phyloP scores from a whole-genome alignment of 331 rosid genomes.

The Spiraea crenata region DNA sequence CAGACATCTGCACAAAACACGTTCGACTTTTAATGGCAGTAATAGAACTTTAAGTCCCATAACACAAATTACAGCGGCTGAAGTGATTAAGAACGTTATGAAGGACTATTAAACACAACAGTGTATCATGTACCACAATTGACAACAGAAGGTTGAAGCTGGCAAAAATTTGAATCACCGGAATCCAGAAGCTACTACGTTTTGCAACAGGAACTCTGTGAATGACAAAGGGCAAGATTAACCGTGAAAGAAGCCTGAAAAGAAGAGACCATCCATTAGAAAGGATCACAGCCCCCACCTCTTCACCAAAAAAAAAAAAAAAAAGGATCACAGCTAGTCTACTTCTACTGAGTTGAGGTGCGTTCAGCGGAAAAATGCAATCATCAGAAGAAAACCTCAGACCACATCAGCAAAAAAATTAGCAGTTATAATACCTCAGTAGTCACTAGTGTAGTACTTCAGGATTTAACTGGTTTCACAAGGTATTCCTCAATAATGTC shows the following conservation, averaged over 20 bases:
- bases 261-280: constrained; percentile 26
- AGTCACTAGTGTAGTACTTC: neutral
- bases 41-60: neutral
- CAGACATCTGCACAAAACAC: constrained; percentile 49
- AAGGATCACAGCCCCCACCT: neutral
- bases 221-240: constrained; percentile 59
- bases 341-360: neutral
- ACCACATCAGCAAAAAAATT: constrained; percentile 1
- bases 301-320: no score
- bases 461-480: neutral
- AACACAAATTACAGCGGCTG: neutral
- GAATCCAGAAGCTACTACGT: constrained; percentile 96
- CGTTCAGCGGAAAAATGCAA: neutral
- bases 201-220: constrained; percentile 75
- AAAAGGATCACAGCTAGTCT: constrained; percentile 1
- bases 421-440: neutral
- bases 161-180: constrained; percentile 82
- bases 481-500: neutral
- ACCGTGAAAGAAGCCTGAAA: constrained; percentile 76
- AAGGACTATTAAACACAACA: constrained; percentile 5
- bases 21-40: neutral
- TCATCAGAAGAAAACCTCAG: neutral
- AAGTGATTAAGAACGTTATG: constrained; percentile 9
- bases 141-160: constrained; percentile 85
- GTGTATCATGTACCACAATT: constrained; percentile 51